These are phyloP conservation scores for Geoglossum cookeanum DNA, from an alignment of 2,329 filamentous ascomycete genomes.

Conservation along the genomic window DNA sequence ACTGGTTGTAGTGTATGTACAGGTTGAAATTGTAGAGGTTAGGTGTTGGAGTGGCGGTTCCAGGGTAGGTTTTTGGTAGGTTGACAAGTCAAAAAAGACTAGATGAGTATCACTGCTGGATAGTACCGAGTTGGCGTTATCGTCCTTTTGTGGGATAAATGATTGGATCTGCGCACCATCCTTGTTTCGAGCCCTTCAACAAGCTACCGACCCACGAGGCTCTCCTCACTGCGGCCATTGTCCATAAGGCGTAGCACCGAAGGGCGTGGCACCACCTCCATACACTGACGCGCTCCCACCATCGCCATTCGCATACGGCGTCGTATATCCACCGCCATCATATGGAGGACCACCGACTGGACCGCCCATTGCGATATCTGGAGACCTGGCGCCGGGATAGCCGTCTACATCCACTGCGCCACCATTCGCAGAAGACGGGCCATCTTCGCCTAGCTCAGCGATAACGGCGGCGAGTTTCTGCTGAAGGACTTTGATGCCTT, in stretches of 20 bases:
- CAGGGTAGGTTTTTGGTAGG: no score
- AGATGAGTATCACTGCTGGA: no score
- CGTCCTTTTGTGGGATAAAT: no score
- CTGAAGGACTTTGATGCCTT: conserved; percentile 76
- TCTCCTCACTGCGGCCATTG: not conserved
- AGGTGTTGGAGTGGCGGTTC: no score
- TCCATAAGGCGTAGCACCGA: conserved; percentile 42
- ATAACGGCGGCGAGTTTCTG: conserved; percentile 75
- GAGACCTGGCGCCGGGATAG: conserved; percentile 38
- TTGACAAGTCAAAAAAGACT: no score
- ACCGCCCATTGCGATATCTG: conserved; percentile 25
- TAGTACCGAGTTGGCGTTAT: no score
- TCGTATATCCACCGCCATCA: conserved; percentile 47
- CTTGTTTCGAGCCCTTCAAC: no score
- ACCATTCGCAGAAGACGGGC: not conserved
- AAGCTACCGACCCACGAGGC: no score
- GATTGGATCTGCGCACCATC: no score
- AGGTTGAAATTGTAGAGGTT: no score
- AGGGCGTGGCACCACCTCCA: conserved; percentile 37
- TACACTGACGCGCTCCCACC: conserved; percentile 35
- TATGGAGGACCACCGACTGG: conserved; percentile 27
- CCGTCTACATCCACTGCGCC: conserved; percentile 25
- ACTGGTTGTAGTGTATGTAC: no score
- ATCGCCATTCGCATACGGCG: conserved; percentile 40
- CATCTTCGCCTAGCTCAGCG: conserved; percentile 38